A percentile compares a stretch with the other conserved stretches of the same genome.
Evolutionary conservation across 768 basidiomycete genomes (phyloP).

Genomic region (Agaricus blazei): DNA sequence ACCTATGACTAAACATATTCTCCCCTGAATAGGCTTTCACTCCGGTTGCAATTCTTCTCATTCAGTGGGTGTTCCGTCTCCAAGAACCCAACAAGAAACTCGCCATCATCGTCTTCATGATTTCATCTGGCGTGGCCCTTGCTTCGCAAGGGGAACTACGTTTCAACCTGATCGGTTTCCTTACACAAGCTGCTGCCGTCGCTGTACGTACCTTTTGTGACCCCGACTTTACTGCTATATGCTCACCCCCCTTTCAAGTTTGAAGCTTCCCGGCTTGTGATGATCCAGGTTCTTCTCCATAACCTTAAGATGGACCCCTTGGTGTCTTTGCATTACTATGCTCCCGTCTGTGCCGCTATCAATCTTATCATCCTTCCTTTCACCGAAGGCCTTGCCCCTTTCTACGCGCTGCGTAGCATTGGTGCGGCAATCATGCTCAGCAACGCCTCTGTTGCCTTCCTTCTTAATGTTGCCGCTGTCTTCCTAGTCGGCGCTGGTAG

Average conservation of each 20-base stretch:
- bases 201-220: slow-evolving; percentile 42
- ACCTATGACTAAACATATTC: neutral
- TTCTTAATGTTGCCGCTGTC: slow-evolving; percentile 89
- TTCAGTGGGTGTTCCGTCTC: slow-evolving; percentile 87
- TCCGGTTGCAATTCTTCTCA: slow-evolving; percentile 85
- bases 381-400: slow-evolving; percentile 87
- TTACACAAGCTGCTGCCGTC: slow-evolving; percentile 84
- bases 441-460: slow-evolving; percentile 86
- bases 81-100: slow-evolving; percentile 84
- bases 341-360: slow-evolving; percentile 89
- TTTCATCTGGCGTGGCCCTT: slow-evolving; percentile 84
- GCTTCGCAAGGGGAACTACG: slow-evolving; percentile 85
- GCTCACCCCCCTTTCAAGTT: slow-evolving; percentile 44
- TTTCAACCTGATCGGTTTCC: slow-evolving; percentile 85
- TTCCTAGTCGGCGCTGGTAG: slow-evolving; percentile 88
- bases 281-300: slow-evolving; percentile 93
- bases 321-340: slow-evolving; percentile 93
- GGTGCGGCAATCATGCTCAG: slow-evolving; percentile 70
- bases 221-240: neutral
- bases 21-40: slow-evolving; percentile 65
- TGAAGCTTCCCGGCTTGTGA: slow-evolving; percentile 90
- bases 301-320: slow-evolving; percentile 98
- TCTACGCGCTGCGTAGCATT: slow-evolving; percentile 61
- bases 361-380: slow-evolving; percentile 85
- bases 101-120: slow-evolving; percentile 81